phyloP scores from a whole-genome alignment of 2,329 filamentous ascomycete species.

The Xylariaceae sp. region DNA sequence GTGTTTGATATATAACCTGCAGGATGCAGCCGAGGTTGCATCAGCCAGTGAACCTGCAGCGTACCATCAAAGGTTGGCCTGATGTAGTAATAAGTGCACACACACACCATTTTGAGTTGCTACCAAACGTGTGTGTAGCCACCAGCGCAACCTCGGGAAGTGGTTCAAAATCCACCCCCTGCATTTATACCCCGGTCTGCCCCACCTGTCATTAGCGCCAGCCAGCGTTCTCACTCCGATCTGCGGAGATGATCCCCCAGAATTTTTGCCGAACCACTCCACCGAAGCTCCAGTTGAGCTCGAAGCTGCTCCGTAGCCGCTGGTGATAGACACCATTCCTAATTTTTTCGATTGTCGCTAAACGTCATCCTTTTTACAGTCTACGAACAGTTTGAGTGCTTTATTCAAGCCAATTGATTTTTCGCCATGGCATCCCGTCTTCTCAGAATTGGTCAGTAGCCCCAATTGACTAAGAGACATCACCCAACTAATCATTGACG shows the following conservation, averaged over 20 bases:
- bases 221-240: constrained; percentile 18
- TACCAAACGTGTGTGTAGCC: too few relatives aligned
- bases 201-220: too few relatives aligned
- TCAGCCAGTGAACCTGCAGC: constrained; percentile 16
- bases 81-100: not conserved
- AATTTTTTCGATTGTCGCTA: constrained; percentile 17
- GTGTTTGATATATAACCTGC: constrained; percentile 9
- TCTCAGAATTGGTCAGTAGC: constrained; percentile 68
- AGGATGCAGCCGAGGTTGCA: constrained; percentile 24
- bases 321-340: constrained; percentile 12
- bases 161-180: not conserved
- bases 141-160: too few relatives aligned
- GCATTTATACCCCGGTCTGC: not conserved
- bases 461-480: not conserved
- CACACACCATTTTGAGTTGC: not conserved
- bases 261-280: constrained; percentile 11
- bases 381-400: not conserved
- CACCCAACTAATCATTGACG: not conserved
- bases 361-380: not conserved
- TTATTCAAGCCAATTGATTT: constrained; percentile 41
- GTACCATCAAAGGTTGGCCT: constrained; percentile 2
- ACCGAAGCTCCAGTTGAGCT: constrained; percentile 12
- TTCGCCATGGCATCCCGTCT: constrained; percentile 67
- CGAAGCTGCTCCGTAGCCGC: constrained; percentile 18
- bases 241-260: constrained; percentile 9